Conservation (phyloP, 495 filamentous ascomycete genomes). For the Neurospora sp. region DNA sequence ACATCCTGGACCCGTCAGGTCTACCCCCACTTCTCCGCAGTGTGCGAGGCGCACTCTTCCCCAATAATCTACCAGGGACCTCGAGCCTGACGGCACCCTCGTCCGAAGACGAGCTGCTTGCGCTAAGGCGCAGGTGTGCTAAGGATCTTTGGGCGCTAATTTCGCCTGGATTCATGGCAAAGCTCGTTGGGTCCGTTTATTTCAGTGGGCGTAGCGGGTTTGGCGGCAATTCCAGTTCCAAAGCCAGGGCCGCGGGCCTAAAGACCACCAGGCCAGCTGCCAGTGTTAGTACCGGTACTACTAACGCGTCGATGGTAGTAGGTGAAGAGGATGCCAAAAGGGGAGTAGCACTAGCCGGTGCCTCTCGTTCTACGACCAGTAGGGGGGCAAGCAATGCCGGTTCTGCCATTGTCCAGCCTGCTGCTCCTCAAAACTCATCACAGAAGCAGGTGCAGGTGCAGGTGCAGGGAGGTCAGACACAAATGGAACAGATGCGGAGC, state of each 20-base stretch:
- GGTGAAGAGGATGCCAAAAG: background rate
- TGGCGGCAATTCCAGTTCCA: background rate
- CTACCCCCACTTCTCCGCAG: conserved; percentile 65
- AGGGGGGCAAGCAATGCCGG: background rate
- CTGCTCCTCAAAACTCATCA: background rate
- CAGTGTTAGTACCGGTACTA: background rate
- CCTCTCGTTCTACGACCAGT: background rate
- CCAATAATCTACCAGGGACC: conserved; percentile 54
- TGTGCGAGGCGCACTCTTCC: conserved; percentile 66
- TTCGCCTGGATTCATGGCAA: conserved; percentile 20
- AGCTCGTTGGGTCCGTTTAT: conserved; percentile 37
- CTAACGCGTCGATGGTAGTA: background rate
- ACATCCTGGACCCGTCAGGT: conserved; percentile 54
- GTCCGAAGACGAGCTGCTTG: conserved; percentile 35
- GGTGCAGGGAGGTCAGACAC: background rate
- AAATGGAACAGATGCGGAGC: background rate
- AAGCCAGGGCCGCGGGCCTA: background rate
- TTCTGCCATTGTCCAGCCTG: background rate
- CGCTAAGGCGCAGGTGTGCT: conserved; percentile 42
- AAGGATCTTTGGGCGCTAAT: conserved; percentile 40
- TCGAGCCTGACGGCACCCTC: conserved; percentile 36
- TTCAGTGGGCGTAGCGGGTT: conserved; percentile 27
- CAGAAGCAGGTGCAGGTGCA: background rate
- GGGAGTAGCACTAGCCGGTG: background rate
- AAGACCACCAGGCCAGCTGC: background rate